phyloP scores from a whole-genome alignment of 1,284 basidiomycete genomes.

The Lignosus rhinocerotis region DNA sequence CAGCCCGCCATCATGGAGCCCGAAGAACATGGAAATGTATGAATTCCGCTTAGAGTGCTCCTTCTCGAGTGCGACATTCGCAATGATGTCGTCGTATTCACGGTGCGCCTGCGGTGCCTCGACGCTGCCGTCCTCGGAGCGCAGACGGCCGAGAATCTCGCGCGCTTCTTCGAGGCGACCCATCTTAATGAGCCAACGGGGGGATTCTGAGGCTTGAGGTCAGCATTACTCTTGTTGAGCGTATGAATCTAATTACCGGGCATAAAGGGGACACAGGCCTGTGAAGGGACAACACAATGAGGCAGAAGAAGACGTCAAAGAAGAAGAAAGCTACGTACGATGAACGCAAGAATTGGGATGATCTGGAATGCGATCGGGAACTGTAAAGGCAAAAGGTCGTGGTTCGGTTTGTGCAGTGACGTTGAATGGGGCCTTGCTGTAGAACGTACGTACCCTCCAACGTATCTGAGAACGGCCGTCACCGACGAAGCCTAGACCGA shows the following conservation, averaged over 20 bases:
- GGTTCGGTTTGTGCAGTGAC: slow-evolving; percentile 2
- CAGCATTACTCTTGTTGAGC: slow-evolving; percentile 6
- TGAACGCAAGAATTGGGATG: slow-evolving; percentile 44
- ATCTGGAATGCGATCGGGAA: slow-evolving; percentile 53
- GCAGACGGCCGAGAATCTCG: slow-evolving; percentile 40
- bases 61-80: slow-evolving; percentile 43
- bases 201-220: slow-evolving; percentile 44
- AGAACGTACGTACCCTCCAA: slow-evolving; percentile 45
- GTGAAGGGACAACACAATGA: background rate
- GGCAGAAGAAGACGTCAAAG: background rate
- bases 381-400: slow-evolving; percentile 29
- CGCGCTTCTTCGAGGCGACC: slow-evolving; percentile 49
- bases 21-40: slow-evolving; percentile 51
- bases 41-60: slow-evolving; percentile 43
- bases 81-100: slow-evolving; percentile 44
- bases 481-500: slow-evolving; percentile 48
- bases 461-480: slow-evolving; percentile 44
- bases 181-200: slow-evolving; percentile 56
- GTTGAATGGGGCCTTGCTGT: background rate
- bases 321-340: slow-evolving; percentile 30
- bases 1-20: slow-evolving; percentile 42
- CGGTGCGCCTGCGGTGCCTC: slow-evolving; percentile 30
- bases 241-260: slow-evolving; percentile 28
- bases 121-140: slow-evolving; percentile 31
- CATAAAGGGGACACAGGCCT: slow-evolving; percentile 29